Evolutionary conservation across 257 asterid genomes (phyloP), one percentile per base, ranked within the genome.

Genomic region (Solanum acaule): DNA sequence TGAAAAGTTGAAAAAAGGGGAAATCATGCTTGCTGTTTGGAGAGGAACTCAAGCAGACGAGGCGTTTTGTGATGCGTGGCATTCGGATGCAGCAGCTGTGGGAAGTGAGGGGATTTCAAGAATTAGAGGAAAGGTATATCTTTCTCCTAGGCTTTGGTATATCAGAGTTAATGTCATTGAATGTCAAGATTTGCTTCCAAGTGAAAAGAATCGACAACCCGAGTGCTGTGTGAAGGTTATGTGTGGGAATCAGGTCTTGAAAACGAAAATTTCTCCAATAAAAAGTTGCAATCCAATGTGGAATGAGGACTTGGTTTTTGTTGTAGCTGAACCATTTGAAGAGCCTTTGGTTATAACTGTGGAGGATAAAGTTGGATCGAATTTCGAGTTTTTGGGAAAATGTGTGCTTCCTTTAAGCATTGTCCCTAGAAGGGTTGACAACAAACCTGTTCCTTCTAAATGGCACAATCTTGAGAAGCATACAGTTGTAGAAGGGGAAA

Each of bases 1-100:
- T 0, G 94, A 93, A 7, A 95, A 93, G 93, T 86, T 95, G 72
- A 93, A 86, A 84, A 90, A 90, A 37, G 98, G 98, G 8, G 98
- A 96, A 72, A 89, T 96, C 91, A 96, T 96, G 98, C 91, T 95
- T 86, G 98, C 98, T 82, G 78, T 94, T 25, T 96, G 98, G 98
- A 95, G 84, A 89, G 98, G 98, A 59, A 96, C 96, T 89, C 98
- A 96, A 79, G 98, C 98, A 0, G 98, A 96, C 75, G 98, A 96
- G 93, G 95, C 91, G 3, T 96, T 96, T 84, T 87, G 94, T 18
- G 98, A 96, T 38, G 98, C 98, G 6, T 95, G 98, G 98, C 98
- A 95, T 89, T 95, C 98, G 3, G 98, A 96, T 73, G 98, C 98
- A 9, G 98, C 96, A 0, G 90, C 96, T 0, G 93, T 94, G 14